Evolutionary conservation across 2,329 filamentous ascomycete species (phyloP).

Genomic region (Talaromyces sp.): DNA sequence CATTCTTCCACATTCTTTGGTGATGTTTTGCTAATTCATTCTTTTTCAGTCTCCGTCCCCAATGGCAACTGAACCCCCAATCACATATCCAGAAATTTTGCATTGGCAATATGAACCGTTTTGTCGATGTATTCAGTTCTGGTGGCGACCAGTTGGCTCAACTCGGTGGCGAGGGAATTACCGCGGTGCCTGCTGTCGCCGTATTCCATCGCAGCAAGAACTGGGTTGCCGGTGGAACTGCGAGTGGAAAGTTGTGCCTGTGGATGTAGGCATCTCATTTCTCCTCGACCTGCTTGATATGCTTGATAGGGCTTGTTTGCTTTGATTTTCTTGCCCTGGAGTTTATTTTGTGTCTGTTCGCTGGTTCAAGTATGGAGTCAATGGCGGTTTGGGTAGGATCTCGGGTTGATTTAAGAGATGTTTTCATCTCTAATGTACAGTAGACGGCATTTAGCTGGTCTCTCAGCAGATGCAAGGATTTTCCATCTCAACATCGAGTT

Average conservation of each 20-base stretch:
- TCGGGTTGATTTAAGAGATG: too few relatives aligned
- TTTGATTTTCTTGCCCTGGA: too few relatives aligned
- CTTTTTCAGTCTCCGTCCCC: constrained; percentile 66
- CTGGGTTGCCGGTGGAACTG: constrained; percentile 91
- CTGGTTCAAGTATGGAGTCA: too few relatives aligned
- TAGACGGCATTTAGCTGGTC: too few relatives aligned
- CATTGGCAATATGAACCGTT: constrained; percentile 97
- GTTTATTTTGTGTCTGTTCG: too few relatives aligned
- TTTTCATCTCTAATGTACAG: too few relatives aligned
- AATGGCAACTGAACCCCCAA: constrained; percentile 81
- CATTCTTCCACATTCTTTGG: not conserved
- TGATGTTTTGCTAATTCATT: not conserved
- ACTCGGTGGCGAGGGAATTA: constrained; percentile 85
- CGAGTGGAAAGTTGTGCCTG: constrained; percentile 86
- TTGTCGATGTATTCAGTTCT: constrained; percentile 85
- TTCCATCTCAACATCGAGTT: too few relatives aligned
- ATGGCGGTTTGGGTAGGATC: too few relatives aligned
- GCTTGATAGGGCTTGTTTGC: not conserved
- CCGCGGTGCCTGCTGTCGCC: constrained; percentile 88
- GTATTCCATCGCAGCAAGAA: constrained; percentile 85
- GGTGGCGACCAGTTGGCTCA: constrained; percentile 87
- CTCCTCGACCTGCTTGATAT: not conserved
- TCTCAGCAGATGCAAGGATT: too few relatives aligned
- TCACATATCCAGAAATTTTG: constrained; percentile 84
- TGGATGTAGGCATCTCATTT: constrained; percentile 66